Conservation (phyloP, 192 early-diverging fungal species). For the Jimgerdemannia lactiflua region DNA sequence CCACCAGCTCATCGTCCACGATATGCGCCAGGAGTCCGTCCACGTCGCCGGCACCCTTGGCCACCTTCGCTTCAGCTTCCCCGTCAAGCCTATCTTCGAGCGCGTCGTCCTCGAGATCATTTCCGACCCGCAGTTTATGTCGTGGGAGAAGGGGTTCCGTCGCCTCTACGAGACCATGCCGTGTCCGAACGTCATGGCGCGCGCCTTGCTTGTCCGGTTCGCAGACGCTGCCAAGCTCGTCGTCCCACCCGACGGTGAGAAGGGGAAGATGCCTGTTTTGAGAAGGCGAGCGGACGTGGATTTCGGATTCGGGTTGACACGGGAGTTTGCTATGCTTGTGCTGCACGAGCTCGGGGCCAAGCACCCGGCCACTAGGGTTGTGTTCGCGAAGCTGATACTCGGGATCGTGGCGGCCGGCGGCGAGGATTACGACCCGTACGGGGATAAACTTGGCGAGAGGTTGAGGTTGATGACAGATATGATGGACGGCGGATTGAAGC, state of each 20-base stretch:
- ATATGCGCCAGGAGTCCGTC: neutral
- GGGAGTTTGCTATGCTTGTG: neutral
- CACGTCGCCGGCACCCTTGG: neutral
- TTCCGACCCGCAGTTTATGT: neutral
- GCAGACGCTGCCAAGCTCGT: neutral
- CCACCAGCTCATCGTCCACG: neutral
- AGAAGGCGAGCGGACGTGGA: neutral
- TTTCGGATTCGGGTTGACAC: neutral
- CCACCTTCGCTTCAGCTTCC: neutral
- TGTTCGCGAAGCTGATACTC: neutral
- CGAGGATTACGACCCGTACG: neutral
- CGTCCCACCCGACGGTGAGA: neutral
- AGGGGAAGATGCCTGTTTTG: neutral
- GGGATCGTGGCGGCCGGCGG: neutral
- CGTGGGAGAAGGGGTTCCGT: neutral
- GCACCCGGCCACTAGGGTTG: neutral
- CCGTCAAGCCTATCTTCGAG: neutral
- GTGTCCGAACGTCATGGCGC: neutral
- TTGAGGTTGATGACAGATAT: neutral
- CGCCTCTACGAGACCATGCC: neutral
- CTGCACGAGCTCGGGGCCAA: neutral
- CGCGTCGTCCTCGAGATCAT: neutral
- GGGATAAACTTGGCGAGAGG: neutral
- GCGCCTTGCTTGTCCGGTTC: neutral
- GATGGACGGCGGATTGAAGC: neutral